Conservation (phyloP, 257 asterid genomes). For the Fraxinus quadrangulata region DNA sequence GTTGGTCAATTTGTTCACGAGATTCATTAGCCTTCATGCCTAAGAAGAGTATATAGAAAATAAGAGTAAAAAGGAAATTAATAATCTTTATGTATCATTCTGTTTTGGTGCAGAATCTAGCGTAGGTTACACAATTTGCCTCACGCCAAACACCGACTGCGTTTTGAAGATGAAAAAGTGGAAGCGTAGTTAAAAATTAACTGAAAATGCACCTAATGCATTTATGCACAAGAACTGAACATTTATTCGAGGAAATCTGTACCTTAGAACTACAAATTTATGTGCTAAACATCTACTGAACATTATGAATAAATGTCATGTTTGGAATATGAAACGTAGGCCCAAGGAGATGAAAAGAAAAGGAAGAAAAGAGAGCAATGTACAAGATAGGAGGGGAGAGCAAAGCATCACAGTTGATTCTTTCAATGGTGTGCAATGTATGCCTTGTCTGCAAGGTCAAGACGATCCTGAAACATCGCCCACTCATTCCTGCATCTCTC, state of each 20-base stretch:
- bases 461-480: constrained; percentile 95
- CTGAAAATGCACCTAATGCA: not conserved
- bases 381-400: constrained; percentile 31
- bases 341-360: constrained; percentile 1
- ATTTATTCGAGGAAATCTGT: not conserved
- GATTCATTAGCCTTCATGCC: too few relatives aligned
- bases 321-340: constrained; percentile 16
- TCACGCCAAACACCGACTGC: too few relatives aligned
- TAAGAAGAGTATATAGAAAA: too few relatives aligned
- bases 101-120: too few relatives aligned
- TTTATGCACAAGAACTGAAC: not conserved
- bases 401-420: constrained; percentile 25
- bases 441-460: constrained; percentile 75
- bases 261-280: not conserved
- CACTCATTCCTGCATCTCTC: constrained; percentile 93
- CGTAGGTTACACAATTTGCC: too few relatives aligned
- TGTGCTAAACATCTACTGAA: not conserved
- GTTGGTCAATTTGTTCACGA: too few relatives aligned
- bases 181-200: too few relatives aligned
- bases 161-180: too few relatives aligned
- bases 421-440: constrained; percentile 59
- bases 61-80: too few relatives aligned
- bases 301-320: not conserved
- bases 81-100: too few relatives aligned
- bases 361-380: constrained; percentile 23